A percentile compares a stretch with the other conserved stretches of the same genome.
These are phyloP conservation scores for Takashimella koratensis DNA, from an alignment of 1,284 basidiomycete species.

Conservation along the genomic window DNA sequence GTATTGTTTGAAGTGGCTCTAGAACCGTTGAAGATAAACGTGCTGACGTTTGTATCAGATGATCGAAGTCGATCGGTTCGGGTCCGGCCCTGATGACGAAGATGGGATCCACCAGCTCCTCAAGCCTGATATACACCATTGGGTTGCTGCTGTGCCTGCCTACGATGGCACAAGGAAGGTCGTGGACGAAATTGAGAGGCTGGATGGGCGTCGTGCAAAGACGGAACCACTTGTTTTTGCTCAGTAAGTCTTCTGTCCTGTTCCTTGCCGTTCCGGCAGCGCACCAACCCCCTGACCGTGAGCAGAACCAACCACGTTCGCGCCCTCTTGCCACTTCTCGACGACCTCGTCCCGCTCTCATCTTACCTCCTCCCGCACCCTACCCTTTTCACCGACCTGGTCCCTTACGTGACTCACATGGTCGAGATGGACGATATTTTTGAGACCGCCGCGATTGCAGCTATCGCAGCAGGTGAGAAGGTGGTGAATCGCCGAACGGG, in stretches of 20 bases:
- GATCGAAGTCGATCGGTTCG: conserved; percentile 45
- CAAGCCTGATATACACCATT: conserved; percentile 38
- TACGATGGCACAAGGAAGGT: conserved; percentile 22
- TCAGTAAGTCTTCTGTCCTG: not conserved
- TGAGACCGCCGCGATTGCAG: conserved; percentile 32
- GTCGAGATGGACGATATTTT: conserved; percentile 62
- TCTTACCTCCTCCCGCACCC: conserved; percentile 50
- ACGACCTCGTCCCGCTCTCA: conserved; percentile 47
- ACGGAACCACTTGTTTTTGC: not conserved
- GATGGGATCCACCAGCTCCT: conserved; percentile 55
- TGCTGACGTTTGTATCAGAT: no score
- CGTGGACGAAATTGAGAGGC: conserved; percentile 43
- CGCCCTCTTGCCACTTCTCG: conserved; percentile 51
- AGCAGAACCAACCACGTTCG: no score
- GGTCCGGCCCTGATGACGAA: conserved; percentile 57
- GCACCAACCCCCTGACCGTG: no score
- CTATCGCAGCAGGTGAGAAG: conserved; percentile 25
- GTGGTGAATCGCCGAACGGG: conserved; percentile 42
- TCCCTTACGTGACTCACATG: conserved; percentile 66
- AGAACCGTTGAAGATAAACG: no score
- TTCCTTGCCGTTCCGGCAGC: conserved; percentile 16
- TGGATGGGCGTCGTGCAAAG: conserved; percentile 11
- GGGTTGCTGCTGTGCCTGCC: conserved; percentile 9
- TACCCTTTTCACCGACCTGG: conserved; percentile 63
- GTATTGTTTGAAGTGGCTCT: no score